Percentiles rank a stretch among this genome's conserved stretches.
Conservation (phyloP, 2,329 filamentous ascomycete genomes). For the Geosmithia morbida region DNA sequence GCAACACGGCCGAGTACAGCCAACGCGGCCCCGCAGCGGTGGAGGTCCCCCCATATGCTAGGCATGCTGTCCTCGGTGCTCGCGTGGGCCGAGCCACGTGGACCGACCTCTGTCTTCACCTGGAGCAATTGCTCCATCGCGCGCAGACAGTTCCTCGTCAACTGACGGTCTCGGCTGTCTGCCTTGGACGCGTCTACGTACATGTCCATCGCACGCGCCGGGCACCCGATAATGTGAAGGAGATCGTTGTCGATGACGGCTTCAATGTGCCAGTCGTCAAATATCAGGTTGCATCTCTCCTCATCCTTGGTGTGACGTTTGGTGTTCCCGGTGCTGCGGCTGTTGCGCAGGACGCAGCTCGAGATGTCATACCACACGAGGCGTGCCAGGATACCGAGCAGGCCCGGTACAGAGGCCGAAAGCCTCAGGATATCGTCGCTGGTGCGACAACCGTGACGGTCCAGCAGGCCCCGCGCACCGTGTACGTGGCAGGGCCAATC, state of each 20-base stretch:
- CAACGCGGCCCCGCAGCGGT: conserved; percentile 7
- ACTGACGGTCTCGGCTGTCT: neutral
- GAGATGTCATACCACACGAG: conserved; percentile 25
- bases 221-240: conserved; percentile 21
- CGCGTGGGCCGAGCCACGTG: conserved; percentile 4
- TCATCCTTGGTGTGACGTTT: conserved; percentile 2
- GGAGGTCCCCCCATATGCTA: conserved; percentile 14
- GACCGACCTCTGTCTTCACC: neutral
- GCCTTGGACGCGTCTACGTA: conserved; percentile 17
- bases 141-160: conserved; percentile 6
- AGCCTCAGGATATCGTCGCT: conserved; percentile 17
- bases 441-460: conserved; percentile 19
- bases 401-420: conserved; percentile 15
- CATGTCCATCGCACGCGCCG: conserved; percentile 19
- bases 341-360: conserved; percentile 9
- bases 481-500: conserved; percentile 22
- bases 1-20: neutral
- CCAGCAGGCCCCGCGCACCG: conserved; percentile 22
- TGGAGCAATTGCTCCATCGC: conserved; percentile 12
- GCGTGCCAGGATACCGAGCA: conserved; percentile 21
- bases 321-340: too few species aligned
- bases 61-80: conserved; percentile 2
- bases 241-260: conserved; percentile 14
- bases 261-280: conserved; percentile 24
- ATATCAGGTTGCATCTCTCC: conserved; percentile 12